phyloP scores from a whole-genome alignment of 768 basidiomycete genomes.

The Myochromella boudieri region DNA sequence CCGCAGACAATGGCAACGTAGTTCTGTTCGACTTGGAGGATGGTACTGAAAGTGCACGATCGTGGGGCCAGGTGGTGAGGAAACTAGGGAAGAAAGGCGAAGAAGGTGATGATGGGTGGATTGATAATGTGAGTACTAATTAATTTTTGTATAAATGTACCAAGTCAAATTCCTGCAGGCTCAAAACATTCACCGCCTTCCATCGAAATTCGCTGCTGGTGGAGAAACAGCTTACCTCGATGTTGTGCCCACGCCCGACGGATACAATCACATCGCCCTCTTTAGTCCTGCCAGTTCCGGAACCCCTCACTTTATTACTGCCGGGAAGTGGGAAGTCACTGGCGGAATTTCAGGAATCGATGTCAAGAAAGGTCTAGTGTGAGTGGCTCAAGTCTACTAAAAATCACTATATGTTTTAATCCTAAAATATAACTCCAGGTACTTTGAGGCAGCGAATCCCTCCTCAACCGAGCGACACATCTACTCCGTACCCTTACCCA shows the following conservation, averaged over 20 bases:
- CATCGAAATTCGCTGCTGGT: constrained; percentile 37
- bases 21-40: constrained; percentile 65
- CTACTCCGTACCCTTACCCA: constrained; percentile 76
- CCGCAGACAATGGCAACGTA: constrained; percentile 78
- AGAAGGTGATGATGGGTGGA: constrained; percentile 92
- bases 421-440: constrained; percentile 46
- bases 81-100: constrained; percentile 82
- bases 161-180: too few species aligned
- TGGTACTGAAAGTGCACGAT: constrained; percentile 24
- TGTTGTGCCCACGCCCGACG: constrained; percentile 76
- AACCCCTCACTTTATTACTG: constrained; percentile 80
- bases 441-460: constrained; percentile 85
- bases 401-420: constrained; percentile 10
- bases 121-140: constrained; percentile 65
- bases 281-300: constrained; percentile 75
- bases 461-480: constrained; percentile 82
- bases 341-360: constrained; percentile 75
- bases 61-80: constrained; percentile 61
- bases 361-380: constrained; percentile 67
- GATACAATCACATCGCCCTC: constrained; percentile 90
- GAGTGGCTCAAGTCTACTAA: constrained; percentile 36
- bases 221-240: constrained; percentile 80
- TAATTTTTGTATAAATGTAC: not conserved
- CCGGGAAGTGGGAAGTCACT: constrained; percentile 89
- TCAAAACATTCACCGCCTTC: constrained; percentile 63